Percentiles rank a stretch among this genome's conserved stretches.
Conservation (phyloP, 306 rosid species). For the Rubus parviflorus region DNA sequence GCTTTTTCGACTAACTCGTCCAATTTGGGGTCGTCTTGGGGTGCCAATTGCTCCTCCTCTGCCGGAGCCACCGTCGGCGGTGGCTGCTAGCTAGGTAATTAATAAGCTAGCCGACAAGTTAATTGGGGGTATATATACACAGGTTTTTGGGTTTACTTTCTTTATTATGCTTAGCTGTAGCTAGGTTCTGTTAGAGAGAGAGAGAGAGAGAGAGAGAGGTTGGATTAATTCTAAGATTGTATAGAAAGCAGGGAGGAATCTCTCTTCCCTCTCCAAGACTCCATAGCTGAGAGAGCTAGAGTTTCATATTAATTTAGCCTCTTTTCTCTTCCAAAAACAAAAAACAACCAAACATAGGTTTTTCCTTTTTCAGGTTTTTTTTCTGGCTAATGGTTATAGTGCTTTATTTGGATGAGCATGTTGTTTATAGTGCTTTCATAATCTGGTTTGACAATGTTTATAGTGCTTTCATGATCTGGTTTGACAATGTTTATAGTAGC, state of each 20-base stretch:
- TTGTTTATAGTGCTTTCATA: neutral
- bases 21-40: constrained; percentile 23
- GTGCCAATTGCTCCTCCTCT: constrained; percentile 12
- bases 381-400: neutral
- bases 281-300: constrained; percentile 3
- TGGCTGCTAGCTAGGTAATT: neutral
- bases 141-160: neutral
- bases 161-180: constrained; percentile 3
- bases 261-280: constrained; percentile 9
- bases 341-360: neutral
- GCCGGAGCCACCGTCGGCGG: constrained; percentile 22
- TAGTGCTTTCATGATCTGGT: neutral
- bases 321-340: neutral
- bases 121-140: neutral
- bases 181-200: neutral
- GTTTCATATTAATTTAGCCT: neutral
- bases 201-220: neutral
- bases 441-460: neutral
- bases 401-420: neutral
- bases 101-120: neutral
- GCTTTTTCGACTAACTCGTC: neutral
- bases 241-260: constrained; percentile 20
- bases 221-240: constrained; percentile 16
- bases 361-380: neutral
- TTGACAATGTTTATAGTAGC: neutral